Conservation (phyloP, 1,284 basidiomycete genomes). For the Malassezia dermatis region DNA sequence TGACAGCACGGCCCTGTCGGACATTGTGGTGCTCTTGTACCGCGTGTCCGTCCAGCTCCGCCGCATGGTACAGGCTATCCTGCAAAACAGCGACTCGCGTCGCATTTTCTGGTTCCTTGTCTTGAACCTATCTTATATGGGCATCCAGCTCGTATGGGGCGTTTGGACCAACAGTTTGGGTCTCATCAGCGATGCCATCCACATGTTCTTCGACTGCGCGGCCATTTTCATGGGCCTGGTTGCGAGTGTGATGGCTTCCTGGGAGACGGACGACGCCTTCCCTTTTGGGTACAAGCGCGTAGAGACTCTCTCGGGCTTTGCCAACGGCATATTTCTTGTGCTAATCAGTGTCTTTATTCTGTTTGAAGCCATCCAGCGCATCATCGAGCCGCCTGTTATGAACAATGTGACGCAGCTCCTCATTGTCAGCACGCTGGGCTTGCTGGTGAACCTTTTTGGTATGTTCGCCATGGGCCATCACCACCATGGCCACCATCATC, state of each 20-base stretch:
- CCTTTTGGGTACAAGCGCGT: constrained; percentile 97
- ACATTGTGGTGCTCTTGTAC: constrained; percentile 3
- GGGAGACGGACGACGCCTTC: constrained; percentile 85
- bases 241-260: constrained; percentile 93
- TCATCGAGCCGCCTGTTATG: constrained; percentile 96
- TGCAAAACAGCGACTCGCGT: constrained; percentile 78
- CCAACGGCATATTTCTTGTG: constrained; percentile 92
- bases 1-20: constrained; percentile 7
- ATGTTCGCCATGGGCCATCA: constrained; percentile 87
- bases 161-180: constrained; percentile 96
- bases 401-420: constrained; percentile 78
- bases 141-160: constrained; percentile 56
- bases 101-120: constrained; percentile 95
- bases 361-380: constrained; percentile 88
- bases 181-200: constrained; percentile 94
- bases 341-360: constrained; percentile 96
- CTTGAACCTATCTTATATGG: constrained; percentile 91
- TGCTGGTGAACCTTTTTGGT: constrained; percentile 90
- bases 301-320: constrained; percentile 96
- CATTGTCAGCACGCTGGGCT: constrained; percentile 74
- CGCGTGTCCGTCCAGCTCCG: constrained; percentile 11
- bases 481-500: constrained; percentile 23
- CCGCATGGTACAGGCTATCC: constrained; percentile 63
- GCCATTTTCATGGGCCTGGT: constrained; percentile 91
- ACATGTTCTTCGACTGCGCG: constrained; percentile 99